A percentile compares a stretch with the other conserved stretches of the same genome.
These are phyloP conservation scores for Populus hybrid DNA, from an alignment of 441 rosid genomes.

Conservation along the genomic window DNA sequence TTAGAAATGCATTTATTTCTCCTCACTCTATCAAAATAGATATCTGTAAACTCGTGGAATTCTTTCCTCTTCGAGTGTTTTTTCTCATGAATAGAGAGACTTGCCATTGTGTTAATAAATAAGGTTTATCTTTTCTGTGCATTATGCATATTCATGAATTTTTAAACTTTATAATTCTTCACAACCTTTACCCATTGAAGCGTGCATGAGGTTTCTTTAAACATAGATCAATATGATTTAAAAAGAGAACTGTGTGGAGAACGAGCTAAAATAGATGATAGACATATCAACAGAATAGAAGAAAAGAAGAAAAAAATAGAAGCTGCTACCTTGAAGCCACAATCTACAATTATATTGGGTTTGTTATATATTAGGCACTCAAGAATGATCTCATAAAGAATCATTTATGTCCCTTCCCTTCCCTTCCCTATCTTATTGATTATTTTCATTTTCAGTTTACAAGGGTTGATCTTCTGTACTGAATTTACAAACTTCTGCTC, in stretches of 20 bases:
- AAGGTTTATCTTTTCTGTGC: neutral
- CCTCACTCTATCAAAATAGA: neutral
- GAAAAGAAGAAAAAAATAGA: neutral
- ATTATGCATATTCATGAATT: neutral
- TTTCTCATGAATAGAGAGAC: neutral
- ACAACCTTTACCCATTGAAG: neutral
- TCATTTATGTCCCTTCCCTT: too few relatives aligned
- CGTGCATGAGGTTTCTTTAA: neutral
- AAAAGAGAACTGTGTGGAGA: neutral
- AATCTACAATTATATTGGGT: neutral
- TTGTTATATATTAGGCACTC: neutral
- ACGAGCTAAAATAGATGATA: neutral
- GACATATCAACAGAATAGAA: neutral
- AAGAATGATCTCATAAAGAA: neutral
- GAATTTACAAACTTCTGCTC: neutral
- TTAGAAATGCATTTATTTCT: slow-evolving; percentile 4
- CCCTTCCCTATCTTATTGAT: too few relatives aligned
- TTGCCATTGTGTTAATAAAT: neutral
- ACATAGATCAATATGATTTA: neutral
- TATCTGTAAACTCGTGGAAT: neutral
- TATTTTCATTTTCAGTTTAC: neutral
- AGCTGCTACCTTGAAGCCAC: neutral
- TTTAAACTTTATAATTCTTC: neutral
- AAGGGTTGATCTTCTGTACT: neutral
- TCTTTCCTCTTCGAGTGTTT: neutral